Conservation (phyloP, 2,329 filamentous ascomycete genomes). For the Diaporthe caulivora region DNA sequence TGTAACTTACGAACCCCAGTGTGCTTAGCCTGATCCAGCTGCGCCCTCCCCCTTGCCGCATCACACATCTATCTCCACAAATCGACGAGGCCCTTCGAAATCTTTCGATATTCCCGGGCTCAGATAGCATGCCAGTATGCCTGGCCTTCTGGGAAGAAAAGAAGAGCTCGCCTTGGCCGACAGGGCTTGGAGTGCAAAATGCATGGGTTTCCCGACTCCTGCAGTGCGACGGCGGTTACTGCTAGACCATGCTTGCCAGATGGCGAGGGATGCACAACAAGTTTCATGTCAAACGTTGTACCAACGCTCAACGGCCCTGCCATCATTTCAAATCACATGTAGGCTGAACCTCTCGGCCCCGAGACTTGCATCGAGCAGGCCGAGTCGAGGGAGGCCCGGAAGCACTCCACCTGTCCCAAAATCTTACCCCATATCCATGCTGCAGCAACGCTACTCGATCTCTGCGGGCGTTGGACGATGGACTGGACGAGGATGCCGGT, state of each 20-base stretch:
- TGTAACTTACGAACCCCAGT: background rate
- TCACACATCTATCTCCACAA: conserved; percentile 5
- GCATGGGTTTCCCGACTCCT: background rate
- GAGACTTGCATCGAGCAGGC: conserved; percentile 15
- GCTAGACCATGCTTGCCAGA: background rate
- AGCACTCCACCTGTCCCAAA: conserved; percentile 24
- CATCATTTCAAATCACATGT: conserved; percentile 20
- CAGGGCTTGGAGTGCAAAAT: background rate
- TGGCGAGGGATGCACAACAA: conserved; percentile 6
- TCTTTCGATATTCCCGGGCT: background rate
- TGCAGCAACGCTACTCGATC: background rate
- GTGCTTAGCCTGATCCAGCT: conserved; percentile 1
- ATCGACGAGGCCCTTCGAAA: background rate
- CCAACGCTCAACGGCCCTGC: conserved; percentile 3
- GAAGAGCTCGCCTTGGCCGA: background rate
- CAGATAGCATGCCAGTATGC: background rate
- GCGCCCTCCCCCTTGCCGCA: background rate
- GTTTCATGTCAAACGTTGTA: background rate
- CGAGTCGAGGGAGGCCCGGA: conserved; percentile 12
- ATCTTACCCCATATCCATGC: conserved; percentile 17
- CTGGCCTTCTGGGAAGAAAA: background rate
- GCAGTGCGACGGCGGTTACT: conserved; percentile 12
- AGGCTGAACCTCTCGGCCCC: conserved; percentile 9
- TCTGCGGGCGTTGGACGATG: background rate
- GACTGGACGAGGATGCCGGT: background rate